Evolutionary conservation across 1,284 basidiomycete genomes (phyloP).

Genomic region (Albatrellus sp.): DNA sequence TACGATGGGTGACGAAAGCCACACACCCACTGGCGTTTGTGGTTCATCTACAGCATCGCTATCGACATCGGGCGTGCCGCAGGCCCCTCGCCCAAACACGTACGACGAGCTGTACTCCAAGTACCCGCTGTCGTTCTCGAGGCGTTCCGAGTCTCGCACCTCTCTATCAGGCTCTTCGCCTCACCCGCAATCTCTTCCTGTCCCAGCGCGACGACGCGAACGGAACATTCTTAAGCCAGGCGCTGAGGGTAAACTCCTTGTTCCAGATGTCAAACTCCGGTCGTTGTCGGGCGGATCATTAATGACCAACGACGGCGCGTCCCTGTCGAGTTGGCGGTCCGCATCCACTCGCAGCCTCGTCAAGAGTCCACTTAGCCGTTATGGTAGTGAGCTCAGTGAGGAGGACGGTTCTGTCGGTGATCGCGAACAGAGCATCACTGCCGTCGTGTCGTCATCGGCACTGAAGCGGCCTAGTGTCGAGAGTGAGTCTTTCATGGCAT

Average conservation of each 20-base stretch:
- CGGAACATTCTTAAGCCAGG: constrained; percentile 39
- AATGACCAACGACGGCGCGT: constrained; percentile 15
- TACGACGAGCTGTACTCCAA: constrained; percentile 37
- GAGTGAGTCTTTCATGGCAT: constrained; percentile 15
- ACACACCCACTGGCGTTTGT: constrained; percentile 13
- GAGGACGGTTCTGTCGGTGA: constrained; percentile 4
- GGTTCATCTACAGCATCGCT: constrained; percentile 11
- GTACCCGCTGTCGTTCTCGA: constrained; percentile 37
- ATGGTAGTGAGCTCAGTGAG: constrained; percentile 20
- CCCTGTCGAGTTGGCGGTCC: constrained; percentile 14
- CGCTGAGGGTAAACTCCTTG: constrained; percentile 52
- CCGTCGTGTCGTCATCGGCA: constrained; percentile 8
- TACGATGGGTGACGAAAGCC: constrained; percentile 23
- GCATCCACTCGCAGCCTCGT: constrained; percentile 13
- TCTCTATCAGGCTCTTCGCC: constrained; percentile 19
- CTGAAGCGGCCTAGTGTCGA: constrained; percentile 17
- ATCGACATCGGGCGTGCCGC: constrained; percentile 10
- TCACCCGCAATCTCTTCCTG: constrained; percentile 21
- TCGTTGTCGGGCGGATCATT: constrained; percentile 18
- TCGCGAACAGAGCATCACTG: neutral
- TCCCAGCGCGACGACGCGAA: constrained; percentile 24
- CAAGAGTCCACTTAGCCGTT: constrained; percentile 29
- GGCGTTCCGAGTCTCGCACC: constrained; percentile 37
- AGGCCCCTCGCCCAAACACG: constrained; percentile 12
- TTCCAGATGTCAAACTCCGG: constrained; percentile 46